Base-by-base conservation (phyloP, 2,329 filamentous ascomycete species). In the Acrocalymma vagum region DNA sequence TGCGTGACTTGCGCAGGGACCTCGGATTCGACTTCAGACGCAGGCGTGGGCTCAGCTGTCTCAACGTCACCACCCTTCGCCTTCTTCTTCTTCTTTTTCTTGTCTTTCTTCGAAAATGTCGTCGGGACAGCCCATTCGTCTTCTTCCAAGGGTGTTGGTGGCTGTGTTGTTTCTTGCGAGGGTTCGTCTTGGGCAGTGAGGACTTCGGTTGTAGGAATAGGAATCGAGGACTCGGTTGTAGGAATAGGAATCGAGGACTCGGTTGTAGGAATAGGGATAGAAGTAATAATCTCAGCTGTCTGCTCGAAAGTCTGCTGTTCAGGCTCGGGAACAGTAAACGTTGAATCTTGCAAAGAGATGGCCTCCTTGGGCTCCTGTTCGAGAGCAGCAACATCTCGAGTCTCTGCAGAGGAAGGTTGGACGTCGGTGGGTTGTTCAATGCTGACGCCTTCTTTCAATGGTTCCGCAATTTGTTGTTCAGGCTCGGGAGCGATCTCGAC, bases 31-130 rank as follows among this genome's bases (percentile, higher is more conserved):
- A 11, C 10, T 23, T 27, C 28, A 14, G 40, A 14, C 10, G 47
- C 40, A 26, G 21, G 11, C 4, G 24, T 36, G 16, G 22, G 14
- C 9, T 39, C 23, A 4, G 23, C 17, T 25, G 4, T 8, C 14
- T 35, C 43, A 9, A 41, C 16, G 9, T 51, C 46, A 29, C 29
- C 25, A 10, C 38, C 23, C 22, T 51, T 50, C 6, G 24, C 41
- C 23, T 48, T 48, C 38, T 54, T 56, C 23, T 51, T 57, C 37
- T 74, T 71, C 43, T 78, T 76, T 46, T 77, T 78, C 9, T 71
- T 49, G 6, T 33, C 71, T 48, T 76, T 79, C 47, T 73, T 72
- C 37, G 71, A 74, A 21, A 62, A 56, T 9, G 40, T 35, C 2
- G 35, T 18, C 17, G 38, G 32, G 16, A 16, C 40, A 24, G 32